phyloP scores from a whole-genome alignment of 768 basidiomycete genomes.

The Boletus reticulatus region DNA sequence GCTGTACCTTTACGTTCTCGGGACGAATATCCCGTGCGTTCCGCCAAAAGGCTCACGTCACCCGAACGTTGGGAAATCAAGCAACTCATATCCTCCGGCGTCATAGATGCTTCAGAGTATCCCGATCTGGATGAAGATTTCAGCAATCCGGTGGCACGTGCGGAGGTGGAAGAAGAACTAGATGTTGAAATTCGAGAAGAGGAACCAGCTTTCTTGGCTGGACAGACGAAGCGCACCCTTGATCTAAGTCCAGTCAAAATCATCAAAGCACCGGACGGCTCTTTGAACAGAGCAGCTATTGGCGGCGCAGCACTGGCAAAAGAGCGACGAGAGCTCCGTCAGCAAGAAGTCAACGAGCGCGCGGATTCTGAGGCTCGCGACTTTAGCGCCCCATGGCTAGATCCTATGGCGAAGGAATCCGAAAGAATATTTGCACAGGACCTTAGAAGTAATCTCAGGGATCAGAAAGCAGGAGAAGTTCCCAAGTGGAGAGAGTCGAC shows the following conservation, averaged over 20 bases:
- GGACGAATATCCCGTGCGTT: slow-evolving; percentile 54
- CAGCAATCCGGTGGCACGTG: slow-evolving; percentile 68
- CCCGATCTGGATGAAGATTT: slow-evolving; percentile 90
- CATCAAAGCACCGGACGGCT: slow-evolving; percentile 97
- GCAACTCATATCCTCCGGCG: slow-evolving; percentile 95
- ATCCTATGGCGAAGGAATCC: slow-evolving; percentile 89
- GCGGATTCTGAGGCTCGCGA: slow-evolving; percentile 94
- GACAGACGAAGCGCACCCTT: slow-evolving; percentile 93
- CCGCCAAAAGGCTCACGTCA: slow-evolving; percentile 87
- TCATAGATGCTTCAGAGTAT: slow-evolving; percentile 88
- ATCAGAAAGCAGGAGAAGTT: slow-evolving; percentile 78
- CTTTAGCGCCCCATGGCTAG: slow-evolving; percentile 95
- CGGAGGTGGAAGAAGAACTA: slow-evolving; percentile 93
- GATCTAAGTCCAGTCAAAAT: slow-evolving; percentile 98
- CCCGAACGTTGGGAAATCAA: slow-evolving; percentile 99
- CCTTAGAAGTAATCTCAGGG: slow-evolving; percentile 74
- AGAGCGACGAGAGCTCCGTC: slow-evolving; percentile 90
- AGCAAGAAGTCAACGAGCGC: slow-evolving; percentile 91
- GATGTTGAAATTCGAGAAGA: slow-evolving; percentile 98
- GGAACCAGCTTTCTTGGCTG: slow-evolving; percentile 92
- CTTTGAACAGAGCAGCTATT: slow-evolving; percentile 91
- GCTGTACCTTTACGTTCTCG: slow-evolving; percentile 71
- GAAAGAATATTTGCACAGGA: slow-evolving; percentile 95
- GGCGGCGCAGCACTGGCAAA: slow-evolving; percentile 92
- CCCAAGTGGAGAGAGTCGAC: slow-evolving; percentile 91